These are phyloP conservation scores for Metschnikowia noctiluminum DNA, from an alignment of 805 yeast species.

Conservation along the genomic window DNA sequence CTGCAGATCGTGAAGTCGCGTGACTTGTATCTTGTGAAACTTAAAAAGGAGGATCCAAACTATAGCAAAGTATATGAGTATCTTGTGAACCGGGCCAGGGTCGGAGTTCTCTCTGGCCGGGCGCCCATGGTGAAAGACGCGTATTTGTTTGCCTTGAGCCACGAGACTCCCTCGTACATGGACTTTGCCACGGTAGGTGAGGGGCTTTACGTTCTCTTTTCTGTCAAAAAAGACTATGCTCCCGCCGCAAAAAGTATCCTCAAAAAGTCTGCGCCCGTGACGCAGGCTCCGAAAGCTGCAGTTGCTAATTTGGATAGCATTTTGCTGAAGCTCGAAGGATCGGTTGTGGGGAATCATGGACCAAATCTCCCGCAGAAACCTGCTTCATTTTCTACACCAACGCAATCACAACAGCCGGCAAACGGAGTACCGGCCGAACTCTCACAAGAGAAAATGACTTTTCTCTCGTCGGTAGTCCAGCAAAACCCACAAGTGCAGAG, in stretches of 20 bases:
- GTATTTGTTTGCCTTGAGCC: slow-evolving; percentile 47
- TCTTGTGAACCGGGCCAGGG: slow-evolving; percentile 44
- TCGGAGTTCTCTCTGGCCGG: slow-evolving; percentile 56
- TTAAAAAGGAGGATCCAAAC: slow-evolving; percentile 26
- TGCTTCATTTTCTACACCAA: not conserved
- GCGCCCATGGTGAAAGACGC: slow-evolving; percentile 59
- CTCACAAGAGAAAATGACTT: slow-evolving; percentile 14
- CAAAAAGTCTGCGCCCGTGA: slow-evolving; percentile 13
- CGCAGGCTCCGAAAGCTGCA: slow-evolving; percentile 1
- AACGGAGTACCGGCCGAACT: slow-evolving; percentile 8
- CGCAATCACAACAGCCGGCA: not conserved
- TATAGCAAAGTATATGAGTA: slow-evolving; percentile 39
- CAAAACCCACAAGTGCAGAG: slow-evolving; percentile 19
- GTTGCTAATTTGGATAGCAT: slow-evolving; percentile 23
- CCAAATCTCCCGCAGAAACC: slow-evolving; percentile 7
- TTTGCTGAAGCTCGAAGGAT: slow-evolving; percentile 20
- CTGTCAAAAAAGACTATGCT: slow-evolving; percentile 35
- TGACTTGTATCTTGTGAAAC: slow-evolving; percentile 50
- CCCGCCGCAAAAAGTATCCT: slow-evolving; percentile 24
- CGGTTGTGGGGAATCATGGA: not conserved
- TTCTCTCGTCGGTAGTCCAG: slow-evolving; percentile 15
- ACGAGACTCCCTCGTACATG: slow-evolving; percentile 10
- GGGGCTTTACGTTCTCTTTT: slow-evolving; percentile 28
- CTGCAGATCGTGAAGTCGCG: slow-evolving; percentile 44
- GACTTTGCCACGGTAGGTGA: slow-evolving; percentile 9